Evolutionary conservation across 116 monocot species (phyloP).

Genomic region (Posidonia oceanica): DNA sequence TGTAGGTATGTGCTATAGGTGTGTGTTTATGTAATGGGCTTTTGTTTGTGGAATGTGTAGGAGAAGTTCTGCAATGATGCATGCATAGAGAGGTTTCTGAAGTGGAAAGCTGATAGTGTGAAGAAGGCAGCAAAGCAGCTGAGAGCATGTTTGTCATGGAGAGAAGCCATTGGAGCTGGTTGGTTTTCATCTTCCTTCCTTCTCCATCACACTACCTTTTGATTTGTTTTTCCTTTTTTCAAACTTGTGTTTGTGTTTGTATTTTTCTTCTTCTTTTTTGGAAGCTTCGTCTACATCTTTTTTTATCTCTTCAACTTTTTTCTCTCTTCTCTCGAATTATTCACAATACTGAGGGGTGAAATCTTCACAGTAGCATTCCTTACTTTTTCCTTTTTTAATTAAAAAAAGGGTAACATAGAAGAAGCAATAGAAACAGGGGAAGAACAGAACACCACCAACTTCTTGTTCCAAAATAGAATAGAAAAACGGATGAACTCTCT

Average conservation of each 20-base stretch:
- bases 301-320: not conserved
- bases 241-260: too few species aligned
- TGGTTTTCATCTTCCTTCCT: not conserved
- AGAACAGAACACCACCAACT: not conserved
- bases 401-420: not conserved
- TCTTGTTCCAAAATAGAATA: not conserved
- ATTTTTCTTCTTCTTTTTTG: not conserved
- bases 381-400: too few species aligned
- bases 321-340: not conserved
- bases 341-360: not conserved
- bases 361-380: not conserved
- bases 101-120: constrained; percentile 55
- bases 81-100: constrained; percentile 73
- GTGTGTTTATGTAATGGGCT: too few species aligned
- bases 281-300: not conserved
- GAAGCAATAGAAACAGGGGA: not conserved
- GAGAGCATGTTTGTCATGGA: constrained; percentile 75
- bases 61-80: constrained; percentile 90
- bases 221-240: too few species aligned
- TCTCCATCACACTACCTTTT: too few species aligned
- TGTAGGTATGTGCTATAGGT: not conserved
- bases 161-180: constrained; percentile 81
- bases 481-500: not conserved
- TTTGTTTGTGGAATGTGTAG: constrained; percentile 13
- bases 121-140: constrained; percentile 90